phyloP scores from a whole-genome alignment of 192 early-diverging fungal species.

The Linnemannia schmuckeri region DNA sequence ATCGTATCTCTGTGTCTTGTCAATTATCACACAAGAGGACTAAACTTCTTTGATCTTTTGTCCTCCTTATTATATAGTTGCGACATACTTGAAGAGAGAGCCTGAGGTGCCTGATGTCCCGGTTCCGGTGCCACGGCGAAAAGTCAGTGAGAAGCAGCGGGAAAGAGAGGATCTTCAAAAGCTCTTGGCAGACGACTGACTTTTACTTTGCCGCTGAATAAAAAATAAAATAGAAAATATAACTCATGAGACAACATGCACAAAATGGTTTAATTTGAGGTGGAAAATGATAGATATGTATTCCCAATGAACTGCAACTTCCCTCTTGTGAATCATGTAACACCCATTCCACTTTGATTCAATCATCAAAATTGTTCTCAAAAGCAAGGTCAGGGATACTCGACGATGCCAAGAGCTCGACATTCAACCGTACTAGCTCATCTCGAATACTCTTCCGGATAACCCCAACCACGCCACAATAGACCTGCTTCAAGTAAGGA shows the following conservation, averaged over 20 bases:
- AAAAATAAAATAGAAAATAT: no score
- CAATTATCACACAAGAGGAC: no score
- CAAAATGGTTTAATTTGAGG: no score
- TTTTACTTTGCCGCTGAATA: no score
- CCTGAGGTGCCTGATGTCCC: not conserved
- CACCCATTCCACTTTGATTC: not conserved
- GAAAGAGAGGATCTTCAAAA: conserved; percentile 26
- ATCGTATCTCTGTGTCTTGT: no score
- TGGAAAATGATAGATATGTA: no score
- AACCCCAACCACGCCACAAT: conserved; percentile 20
- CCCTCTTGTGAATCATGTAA: not conserved
- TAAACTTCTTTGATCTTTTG: not conserved
- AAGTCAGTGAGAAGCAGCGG: conserved; percentile 30
- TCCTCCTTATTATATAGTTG: conserved; percentile 4
- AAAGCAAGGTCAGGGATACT: conserved; percentile 29
- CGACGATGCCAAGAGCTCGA: conserved; percentile 22
- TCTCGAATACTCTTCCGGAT: conserved; percentile 13
- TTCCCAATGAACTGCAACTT: no score
- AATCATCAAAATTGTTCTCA: conserved; percentile 35
- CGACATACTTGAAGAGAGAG: conserved; percentile 27
- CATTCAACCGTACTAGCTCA: conserved; percentile 7
- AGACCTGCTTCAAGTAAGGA: conserved; percentile 19
- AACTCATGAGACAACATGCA: no score
- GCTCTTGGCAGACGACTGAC: conserved; percentile 31
- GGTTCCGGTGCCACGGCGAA: conserved; percentile 3